phyloP scores from a whole-genome alignment of 2,329 filamentous ascomycete genomes.

The Chaetomiaceae sp. region DNA sequence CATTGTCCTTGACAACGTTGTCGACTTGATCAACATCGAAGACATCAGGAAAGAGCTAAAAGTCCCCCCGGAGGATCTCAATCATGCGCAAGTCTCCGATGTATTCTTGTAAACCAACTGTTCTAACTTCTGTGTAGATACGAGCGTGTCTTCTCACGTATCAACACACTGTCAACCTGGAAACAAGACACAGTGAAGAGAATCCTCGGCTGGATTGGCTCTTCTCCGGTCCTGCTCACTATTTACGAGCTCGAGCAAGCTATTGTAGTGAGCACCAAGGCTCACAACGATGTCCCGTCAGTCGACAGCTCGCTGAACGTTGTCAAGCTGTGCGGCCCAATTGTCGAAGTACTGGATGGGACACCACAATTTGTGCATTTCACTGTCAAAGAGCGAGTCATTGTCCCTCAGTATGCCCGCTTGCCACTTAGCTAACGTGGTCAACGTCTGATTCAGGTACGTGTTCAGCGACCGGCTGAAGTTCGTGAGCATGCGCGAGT shows the following conservation, averaged over 20 bases:
- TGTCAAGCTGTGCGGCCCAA: conserved; percentile 25
- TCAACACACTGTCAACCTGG: too few species aligned
- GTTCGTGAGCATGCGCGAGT: too few species aligned
- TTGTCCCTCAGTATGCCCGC: too few species aligned
- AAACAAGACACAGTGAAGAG: conserved; percentile 11
- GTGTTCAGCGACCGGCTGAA: too few species aligned
- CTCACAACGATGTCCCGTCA: not conserved
- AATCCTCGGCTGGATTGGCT: conserved; percentile 23
- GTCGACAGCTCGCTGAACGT: conserved; percentile 12
- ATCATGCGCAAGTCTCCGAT: conserved; percentile 26
- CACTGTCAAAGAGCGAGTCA: conserved; percentile 27
- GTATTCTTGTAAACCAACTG: conserved; percentile 5
- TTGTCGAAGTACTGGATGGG: conserved; percentile 27
- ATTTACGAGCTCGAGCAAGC: conserved; percentile 18
- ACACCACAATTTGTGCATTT: conserved; percentile 30
- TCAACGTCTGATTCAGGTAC: too few species aligned
- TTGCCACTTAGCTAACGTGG: too few species aligned
- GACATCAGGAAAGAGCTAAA: conserved; percentile 26
- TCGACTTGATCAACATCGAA: conserved; percentile 13
- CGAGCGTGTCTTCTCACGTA: too few species aligned
- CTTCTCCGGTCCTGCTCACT: conserved; percentile 18
- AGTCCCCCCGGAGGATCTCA: conserved; percentile 25
- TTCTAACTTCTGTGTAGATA: too few species aligned
- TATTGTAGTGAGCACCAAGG: conserved; percentile 1
- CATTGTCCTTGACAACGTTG: conserved; percentile 23